These are phyloP conservation scores for Marasmius oreades DNA, from an alignment of 1,284 basidiomycete species.

Conservation along the genomic window DNA sequence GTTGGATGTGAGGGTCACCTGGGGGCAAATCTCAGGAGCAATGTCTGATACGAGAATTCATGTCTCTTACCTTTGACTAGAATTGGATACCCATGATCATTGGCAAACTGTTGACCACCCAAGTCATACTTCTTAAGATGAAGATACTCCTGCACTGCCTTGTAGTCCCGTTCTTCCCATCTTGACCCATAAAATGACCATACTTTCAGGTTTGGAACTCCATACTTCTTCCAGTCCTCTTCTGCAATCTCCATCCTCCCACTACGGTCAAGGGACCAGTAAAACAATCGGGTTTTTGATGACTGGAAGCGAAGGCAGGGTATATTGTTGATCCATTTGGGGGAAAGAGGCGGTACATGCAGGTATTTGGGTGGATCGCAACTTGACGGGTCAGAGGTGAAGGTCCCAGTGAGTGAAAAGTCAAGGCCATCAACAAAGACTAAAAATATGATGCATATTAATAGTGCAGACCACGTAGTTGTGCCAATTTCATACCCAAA, in stretches of 20 bases:
- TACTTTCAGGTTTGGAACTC: background rate
- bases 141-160: background rate
- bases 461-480: background rate
- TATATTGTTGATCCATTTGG: background rate
- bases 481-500: background rate
- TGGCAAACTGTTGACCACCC: background rate
- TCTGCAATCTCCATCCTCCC: background rate
- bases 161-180: no score
- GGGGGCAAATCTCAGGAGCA: no score
- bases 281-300: background rate
- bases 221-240: background rate
- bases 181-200: background rate
- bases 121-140: background rate
- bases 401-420: background rate
- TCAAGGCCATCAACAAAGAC: background rate
- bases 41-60: no score
- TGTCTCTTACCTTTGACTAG: background rate
- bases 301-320: background rate
- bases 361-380: background rate
- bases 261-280: background rate
- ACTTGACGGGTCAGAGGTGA: background rate
- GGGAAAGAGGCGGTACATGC: background rate
- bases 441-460: background rate
- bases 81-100: background rate
- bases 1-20: no score